phyloP scores from a whole-genome alignment of 768 basidiomycete species.

The Agrocybe pediades region DNA sequence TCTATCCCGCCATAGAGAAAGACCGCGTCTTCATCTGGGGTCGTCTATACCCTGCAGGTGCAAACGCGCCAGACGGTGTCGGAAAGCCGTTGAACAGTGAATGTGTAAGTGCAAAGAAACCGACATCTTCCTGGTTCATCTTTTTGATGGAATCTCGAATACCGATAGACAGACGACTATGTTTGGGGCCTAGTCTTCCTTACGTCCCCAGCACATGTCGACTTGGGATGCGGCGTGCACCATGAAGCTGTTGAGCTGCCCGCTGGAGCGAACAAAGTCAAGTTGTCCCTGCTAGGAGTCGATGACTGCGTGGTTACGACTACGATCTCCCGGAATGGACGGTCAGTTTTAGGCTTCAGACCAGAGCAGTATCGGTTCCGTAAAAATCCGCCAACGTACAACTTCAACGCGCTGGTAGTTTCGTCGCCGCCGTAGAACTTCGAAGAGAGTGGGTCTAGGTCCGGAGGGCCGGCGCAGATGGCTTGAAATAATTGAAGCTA shows the following conservation, averaged over 20 bases:
- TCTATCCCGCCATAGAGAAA: constrained; percentile 46
- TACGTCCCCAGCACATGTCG: constrained; percentile 42
- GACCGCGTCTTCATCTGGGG: constrained; percentile 61
- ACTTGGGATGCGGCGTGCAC: constrained; percentile 36
- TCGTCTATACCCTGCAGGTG: constrained; percentile 48
- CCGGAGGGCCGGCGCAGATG: too few relatives aligned
- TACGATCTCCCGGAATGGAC: constrained; percentile 32
- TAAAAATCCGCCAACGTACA: constrained; percentile 48
- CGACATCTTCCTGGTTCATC: too few relatives aligned
- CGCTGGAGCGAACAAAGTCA: constrained; percentile 52
- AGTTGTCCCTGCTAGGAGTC: constrained; percentile 33
- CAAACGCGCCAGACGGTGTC: constrained; percentile 20
- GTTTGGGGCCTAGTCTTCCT: constrained; percentile 58
- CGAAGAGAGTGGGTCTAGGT: too few relatives aligned
- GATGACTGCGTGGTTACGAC: constrained; percentile 20
- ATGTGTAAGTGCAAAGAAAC: background rate
- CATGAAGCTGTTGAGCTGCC: constrained; percentile 26
- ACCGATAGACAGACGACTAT: constrained; percentile 54
- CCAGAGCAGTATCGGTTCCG: constrained; percentile 46
- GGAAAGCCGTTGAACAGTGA: background rate
- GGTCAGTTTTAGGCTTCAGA: constrained; percentile 34
- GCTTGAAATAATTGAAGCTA: too few relatives aligned
- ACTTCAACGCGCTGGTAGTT: constrained; percentile 64
- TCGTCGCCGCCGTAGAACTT: too few relatives aligned
- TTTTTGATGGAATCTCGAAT: too few relatives aligned